Evolutionary conservation across 352 stramenopile genomes (phyloP).

Genomic region (Globisporangium camurandrum): DNA sequence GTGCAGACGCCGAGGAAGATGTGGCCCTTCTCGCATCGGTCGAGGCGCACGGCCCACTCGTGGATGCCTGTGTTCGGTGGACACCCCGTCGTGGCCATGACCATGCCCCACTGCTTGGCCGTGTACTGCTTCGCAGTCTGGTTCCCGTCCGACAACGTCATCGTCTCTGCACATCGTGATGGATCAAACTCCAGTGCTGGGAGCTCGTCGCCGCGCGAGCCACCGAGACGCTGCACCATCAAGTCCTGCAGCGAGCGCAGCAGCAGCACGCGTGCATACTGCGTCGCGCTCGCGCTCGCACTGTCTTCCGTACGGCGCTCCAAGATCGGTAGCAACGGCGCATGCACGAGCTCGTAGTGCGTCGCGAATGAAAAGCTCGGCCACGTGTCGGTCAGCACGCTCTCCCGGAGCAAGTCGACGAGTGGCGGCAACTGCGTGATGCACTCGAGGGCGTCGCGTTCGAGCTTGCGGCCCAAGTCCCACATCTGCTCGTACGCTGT

Average conservation of each 20-base stretch:
- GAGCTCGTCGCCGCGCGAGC: slow-evolving; percentile 61
- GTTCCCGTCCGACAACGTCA: slow-evolving; percentile 79
- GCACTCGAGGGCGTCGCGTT: slow-evolving; percentile 64
- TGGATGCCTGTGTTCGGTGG: slow-evolving; percentile 81
- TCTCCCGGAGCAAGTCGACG: slow-evolving; percentile 60
- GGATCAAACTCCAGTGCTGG: slow-evolving; percentile 83
- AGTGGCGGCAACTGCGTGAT: slow-evolving; percentile 48
- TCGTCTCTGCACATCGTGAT: slow-evolving; percentile 81
- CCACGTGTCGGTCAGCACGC: slow-evolving; percentile 50
- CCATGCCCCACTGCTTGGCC: slow-evolving; percentile 88
- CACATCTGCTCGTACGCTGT: slow-evolving; percentile 69
- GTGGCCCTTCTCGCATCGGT: slow-evolving; percentile 86
- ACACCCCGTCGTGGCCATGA: slow-evolving; percentile 80
- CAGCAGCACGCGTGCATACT: slow-evolving; percentile 52
- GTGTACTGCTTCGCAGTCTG: slow-evolving; percentile 86
- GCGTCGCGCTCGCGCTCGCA: slow-evolving; percentile 15
- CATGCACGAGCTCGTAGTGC: slow-evolving; percentile 56
- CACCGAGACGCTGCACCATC: slow-evolving; percentile 74
- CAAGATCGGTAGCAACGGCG: slow-evolving; percentile 57
- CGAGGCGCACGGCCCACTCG: slow-evolving; percentile 81
- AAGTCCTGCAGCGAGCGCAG: slow-evolving; percentile 81
- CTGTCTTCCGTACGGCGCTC: too few species aligned
- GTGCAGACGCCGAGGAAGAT: slow-evolving; percentile 87
- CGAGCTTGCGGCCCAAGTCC: slow-evolving; percentile 44
- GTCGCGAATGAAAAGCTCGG: slow-evolving; percentile 45